phyloP scores from a whole-genome alignment of 192 early-diverging fungal species.

The Umbelopsis isabellina region DNA sequence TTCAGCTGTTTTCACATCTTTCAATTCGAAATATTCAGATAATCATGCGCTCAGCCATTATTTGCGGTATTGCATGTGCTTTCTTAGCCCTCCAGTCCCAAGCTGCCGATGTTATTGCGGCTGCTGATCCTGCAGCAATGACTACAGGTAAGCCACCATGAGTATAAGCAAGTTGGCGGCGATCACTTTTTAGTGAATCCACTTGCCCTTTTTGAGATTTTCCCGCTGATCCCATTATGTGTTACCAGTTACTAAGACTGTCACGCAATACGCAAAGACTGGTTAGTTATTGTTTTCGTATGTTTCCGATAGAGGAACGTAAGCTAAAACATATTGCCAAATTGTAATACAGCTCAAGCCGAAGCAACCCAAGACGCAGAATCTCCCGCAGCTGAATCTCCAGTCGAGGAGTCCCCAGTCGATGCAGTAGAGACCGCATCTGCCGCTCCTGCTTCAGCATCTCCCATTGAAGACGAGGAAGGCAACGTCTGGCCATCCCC shows the following conservation, averaged over 20 bases:
- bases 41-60: constrained; percentile 2
- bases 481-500: no score
- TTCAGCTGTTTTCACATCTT: background rate
- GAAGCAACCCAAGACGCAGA: no score
- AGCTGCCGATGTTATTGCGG: background rate
- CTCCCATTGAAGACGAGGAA: no score
- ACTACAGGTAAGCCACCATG: background rate
- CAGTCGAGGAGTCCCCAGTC: no score
- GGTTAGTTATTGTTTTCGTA: constrained; percentile 8
- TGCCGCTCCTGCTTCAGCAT: no score
- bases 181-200: no score
- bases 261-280: constrained; percentile 17
- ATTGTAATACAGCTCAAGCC: background rate
- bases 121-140: background rate
- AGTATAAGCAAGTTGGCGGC: no score
- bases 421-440: no score
- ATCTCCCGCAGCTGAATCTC: no score
- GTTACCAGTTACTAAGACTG: background rate
- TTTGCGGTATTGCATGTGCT: constrained; percentile 9
- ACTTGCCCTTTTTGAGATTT: no score
- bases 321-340: background rate
- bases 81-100: background rate
- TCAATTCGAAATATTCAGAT: background rate
- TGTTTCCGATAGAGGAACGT: background rate
- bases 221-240: constrained; percentile 2